phyloP scores from a whole-genome alignment of 2,329 filamentous ascomycete species.

The Pyrenophora tritici-repentis region DNA sequence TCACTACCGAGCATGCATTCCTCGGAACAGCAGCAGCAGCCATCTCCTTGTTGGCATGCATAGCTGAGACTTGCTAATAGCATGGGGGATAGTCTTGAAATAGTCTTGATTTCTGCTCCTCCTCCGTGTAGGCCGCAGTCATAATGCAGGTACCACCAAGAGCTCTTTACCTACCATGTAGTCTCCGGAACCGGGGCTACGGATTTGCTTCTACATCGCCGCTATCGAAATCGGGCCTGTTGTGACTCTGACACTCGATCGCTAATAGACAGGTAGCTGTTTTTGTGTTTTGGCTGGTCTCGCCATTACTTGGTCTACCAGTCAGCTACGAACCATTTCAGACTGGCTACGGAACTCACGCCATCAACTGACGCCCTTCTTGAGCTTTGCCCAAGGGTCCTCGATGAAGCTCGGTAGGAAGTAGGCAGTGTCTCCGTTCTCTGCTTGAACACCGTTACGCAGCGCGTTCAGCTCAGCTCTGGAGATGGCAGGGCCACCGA shows the following conservation, averaged over 20 bases:
- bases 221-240: background rate
- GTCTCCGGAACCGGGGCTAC: background rate
- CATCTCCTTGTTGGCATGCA: background rate
- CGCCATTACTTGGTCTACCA: background rate
- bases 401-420: constrained; percentile 72
- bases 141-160: background rate
- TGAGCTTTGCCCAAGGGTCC: constrained; percentile 67
- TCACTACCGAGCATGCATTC: background rate
- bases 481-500: constrained; percentile 36
- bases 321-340: background rate
- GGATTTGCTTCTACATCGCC: background rate
- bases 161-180: background rate
- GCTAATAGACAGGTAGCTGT: background rate
- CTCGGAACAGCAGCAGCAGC: background rate
- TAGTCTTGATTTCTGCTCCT: background rate
- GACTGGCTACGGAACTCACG: background rate
- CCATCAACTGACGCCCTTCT: background rate
- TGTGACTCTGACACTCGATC: too few relatives aligned
- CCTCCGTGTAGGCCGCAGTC: background rate
- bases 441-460: constrained; percentile 50
- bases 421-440: constrained; percentile 67
- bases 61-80: background rate
- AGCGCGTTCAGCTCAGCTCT: constrained; percentile 44
- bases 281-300: background rate
- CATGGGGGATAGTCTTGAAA: background rate